Evolutionary conservation across 345 rosid species (phyloP).

Genomic region (Aethionema arabicum): DNA sequence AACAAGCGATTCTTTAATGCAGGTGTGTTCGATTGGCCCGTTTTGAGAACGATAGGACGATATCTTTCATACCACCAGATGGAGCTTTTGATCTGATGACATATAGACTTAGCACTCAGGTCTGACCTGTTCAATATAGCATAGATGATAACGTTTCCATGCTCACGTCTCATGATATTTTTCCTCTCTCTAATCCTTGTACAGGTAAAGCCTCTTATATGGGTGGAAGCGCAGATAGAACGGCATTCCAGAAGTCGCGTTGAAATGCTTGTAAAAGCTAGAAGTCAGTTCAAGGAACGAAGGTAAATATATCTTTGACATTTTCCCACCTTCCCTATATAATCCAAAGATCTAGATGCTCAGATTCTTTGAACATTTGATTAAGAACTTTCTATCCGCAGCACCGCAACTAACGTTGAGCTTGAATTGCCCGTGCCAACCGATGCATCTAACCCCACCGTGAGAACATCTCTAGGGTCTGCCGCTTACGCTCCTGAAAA

Average conservation of each 20-base stretch:
- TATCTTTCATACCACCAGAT: slow-evolving; percentile 96
- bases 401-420: slow-evolving; percentile 72
- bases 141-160: neutral
- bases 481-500: slow-evolving; percentile 83
- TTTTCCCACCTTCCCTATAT: slow-evolving; percentile 5
- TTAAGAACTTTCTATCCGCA: slow-evolving; percentile 43
- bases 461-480: slow-evolving; percentile 92
- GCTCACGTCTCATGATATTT: neutral
- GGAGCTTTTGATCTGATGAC: slow-evolving; percentile 98
- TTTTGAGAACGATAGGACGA: slow-evolving; percentile 93
- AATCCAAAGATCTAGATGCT: slow-evolving; percentile 14
- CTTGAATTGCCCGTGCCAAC: slow-evolving; percentile 72
- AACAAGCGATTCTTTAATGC: slow-evolving; percentile 19
- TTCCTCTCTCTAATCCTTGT: slow-evolving; percentile 1
- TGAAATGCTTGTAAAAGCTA: slow-evolving; percentile 83
- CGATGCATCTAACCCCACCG: slow-evolving; percentile 86
- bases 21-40: slow-evolving; percentile 98
- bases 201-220: slow-evolving; percentile 88
- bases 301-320: slow-evolving; percentile 46
- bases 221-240: slow-evolving; percentile 96
- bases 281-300: slow-evolving; percentile 93
- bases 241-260: slow-evolving; percentile 91
- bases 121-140: slow-evolving; percentile 28
- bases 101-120: slow-evolving; percentile 97
- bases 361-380: slow-evolving; percentile 76